A percentile compares a stretch with the other conserved stretches of the same genome.
These are phyloP conservation scores for Monilinia polystroma DNA, from an alignment of 2,329 filamentous ascomycete genomes.

Conservation along the genomic window DNA sequence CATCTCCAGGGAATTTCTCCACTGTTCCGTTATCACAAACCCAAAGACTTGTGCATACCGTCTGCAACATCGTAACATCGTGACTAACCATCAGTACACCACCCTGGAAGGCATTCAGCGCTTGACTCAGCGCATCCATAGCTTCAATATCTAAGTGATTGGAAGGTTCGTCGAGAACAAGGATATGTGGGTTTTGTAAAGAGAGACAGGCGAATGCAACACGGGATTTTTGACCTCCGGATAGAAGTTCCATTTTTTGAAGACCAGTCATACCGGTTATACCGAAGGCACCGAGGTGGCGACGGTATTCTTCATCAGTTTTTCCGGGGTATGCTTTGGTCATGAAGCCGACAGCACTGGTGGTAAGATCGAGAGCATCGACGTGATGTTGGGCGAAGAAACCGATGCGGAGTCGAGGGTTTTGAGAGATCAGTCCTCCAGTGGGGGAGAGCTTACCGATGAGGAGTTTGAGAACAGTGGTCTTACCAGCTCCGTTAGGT, in stretches of 20 bases:
- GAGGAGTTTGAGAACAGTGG: constrained; percentile 95
- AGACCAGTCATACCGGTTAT: constrained; percentile 93
- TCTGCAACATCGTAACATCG: constrained; percentile 98
- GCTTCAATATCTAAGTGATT: constrained; percentile 99
- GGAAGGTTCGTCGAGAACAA: constrained; percentile 96
- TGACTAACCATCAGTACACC: constrained; percentile 98
- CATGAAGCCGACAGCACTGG: constrained; percentile 94
- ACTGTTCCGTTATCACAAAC: constrained; percentile 93
- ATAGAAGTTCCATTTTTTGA: constrained; percentile 91
- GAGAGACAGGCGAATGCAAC: constrained; percentile 97
- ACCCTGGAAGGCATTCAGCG: constrained; percentile 82
- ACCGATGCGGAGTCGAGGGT: constrained; percentile 84
- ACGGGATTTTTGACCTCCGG: constrained; percentile 96
- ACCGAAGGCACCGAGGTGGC: constrained; percentile 86
- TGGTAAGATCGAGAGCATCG: constrained; percentile 86
- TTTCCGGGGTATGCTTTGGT: constrained; percentile 84
- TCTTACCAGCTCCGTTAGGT: constrained; percentile 98
- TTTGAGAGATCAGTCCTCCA: constrained; percentile 79
- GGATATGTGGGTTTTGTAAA: constrained; percentile 89
- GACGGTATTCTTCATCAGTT: constrained; percentile 94
- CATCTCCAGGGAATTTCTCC: constrained; percentile 92
- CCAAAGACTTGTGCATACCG: constrained; percentile 92
- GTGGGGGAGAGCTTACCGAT: constrained; percentile 79
- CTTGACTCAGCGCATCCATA: constrained; percentile 86
- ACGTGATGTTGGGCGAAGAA: constrained; percentile 99